Evolutionary conservation across 2,329 filamentous ascomycete genomes (phyloP).

Genomic region (Sporothrix euskadiensis): DNA sequence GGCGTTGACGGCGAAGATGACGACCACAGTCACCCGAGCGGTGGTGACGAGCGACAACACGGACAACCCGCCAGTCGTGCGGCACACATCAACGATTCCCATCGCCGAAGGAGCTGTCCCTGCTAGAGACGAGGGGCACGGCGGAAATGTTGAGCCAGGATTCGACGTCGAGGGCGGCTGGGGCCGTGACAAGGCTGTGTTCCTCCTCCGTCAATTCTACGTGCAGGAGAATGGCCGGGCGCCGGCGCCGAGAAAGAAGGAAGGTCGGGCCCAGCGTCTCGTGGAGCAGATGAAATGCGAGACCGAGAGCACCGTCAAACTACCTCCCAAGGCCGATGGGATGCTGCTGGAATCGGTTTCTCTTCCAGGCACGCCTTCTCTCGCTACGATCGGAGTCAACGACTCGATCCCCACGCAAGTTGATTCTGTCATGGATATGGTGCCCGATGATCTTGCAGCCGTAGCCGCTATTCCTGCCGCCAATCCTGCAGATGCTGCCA

Average conservation of each 20-base stretch:
- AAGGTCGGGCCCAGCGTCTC: constrained; percentile 55
- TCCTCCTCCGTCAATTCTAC: constrained; percentile 89
- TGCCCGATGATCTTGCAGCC: neutral
- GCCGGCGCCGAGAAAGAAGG: constrained; percentile 56
- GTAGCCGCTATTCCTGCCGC: neutral
- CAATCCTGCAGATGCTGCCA: constrained; percentile 9
- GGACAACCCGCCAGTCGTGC: constrained; percentile 28
- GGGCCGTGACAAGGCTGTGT: constrained; percentile 89
- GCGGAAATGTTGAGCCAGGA: constrained; percentile 71
- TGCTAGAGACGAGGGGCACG: constrained; percentile 48
- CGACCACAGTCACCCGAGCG: constrained; percentile 23
- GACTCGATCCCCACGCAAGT: neutral
- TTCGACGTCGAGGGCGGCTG: constrained; percentile 85
- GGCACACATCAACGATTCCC: constrained; percentile 33
- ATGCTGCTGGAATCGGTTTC: constrained; percentile 18
- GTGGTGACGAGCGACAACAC: constrained; percentile 23
- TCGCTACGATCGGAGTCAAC: neutral
- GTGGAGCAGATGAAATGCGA: constrained; percentile 54
- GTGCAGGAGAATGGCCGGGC: constrained; percentile 95
- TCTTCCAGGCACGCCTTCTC: neutral
- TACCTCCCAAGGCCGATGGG: constrained; percentile 25
- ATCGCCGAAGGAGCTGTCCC: constrained; percentile 35
- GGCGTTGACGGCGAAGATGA: neutral
- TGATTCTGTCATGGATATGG: neutral
- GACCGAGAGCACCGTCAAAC: constrained; percentile 33